A percentile compares a stretch with the other conserved stretches of the same genome.
phyloP scores from a whole-genome alignment of 495 filamentous ascomycete species.

The Xylaria bambusicola region DNA sequence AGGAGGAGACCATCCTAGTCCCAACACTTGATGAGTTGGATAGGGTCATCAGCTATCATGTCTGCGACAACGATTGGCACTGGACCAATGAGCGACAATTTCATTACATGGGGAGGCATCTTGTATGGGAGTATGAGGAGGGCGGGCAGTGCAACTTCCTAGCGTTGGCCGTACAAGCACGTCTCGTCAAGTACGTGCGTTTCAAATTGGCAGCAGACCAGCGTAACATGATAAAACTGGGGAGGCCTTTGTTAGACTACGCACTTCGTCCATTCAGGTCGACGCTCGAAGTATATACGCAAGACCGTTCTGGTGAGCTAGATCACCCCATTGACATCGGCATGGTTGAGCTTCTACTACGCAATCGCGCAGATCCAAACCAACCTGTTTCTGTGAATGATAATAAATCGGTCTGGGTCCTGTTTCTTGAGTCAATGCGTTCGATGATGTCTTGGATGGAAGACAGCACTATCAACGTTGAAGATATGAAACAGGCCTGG shows the following conservation, averaged over 20 bases:
- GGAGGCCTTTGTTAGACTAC: slow-evolving; percentile 5
- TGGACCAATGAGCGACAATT: neutral
- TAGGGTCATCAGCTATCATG: slow-evolving; percentile 10
- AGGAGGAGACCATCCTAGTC: neutral
- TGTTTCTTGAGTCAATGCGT: neutral
- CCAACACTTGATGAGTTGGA: slow-evolving; percentile 7
- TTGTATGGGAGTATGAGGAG: neutral
- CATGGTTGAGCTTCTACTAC: neutral
- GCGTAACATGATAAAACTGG: neutral
- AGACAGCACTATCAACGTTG: neutral
- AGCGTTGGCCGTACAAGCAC: neutral
- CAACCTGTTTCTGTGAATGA: neutral
- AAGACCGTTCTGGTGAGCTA: neutral
- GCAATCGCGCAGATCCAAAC: neutral
- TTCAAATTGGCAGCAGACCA: neutral
- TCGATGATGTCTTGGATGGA: neutral
- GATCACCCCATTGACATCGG: slow-evolving; percentile 4
- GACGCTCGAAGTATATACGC: neutral
- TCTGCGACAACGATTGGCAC: neutral
- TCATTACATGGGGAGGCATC: neutral
- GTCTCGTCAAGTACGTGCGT: slow-evolving; percentile 10
- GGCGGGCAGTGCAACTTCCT: slow-evolving; percentile 1
- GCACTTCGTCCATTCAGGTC: neutral
- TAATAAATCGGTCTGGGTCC: neutral
- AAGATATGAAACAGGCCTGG: slow-evolving; percentile 2